These are phyloP conservation scores for Ustilago sp. DNA, from an alignment of 1,284 basidiomycete genomes.

Conservation along the genomic window DNA sequence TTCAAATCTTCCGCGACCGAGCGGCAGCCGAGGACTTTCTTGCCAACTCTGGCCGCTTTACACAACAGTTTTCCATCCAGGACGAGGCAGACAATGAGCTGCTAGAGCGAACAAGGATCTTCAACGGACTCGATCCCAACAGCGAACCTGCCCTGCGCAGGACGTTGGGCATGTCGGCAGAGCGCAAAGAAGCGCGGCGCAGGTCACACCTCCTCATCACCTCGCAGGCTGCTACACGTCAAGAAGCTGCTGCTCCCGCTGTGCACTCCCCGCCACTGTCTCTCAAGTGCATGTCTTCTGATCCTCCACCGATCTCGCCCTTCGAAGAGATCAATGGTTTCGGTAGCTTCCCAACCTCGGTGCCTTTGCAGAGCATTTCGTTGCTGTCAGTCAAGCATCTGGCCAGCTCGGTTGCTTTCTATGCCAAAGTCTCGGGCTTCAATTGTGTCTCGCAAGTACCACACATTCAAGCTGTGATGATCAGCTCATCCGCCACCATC, in stretches of 20 bases:
- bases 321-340: constrained; percentile 29
- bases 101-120: constrained; percentile 38
- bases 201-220: constrained; percentile 27
- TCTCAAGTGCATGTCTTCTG: constrained; percentile 9
- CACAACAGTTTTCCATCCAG: neutral
- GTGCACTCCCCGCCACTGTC: constrained; percentile 25
- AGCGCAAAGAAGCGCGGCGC: constrained; percentile 40
- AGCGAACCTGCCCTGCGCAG: constrained; percentile 30
- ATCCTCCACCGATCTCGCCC: constrained; percentile 12
- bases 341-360: constrained; percentile 7
- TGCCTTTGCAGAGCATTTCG: constrained; percentile 22
- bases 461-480: constrained; percentile 39
- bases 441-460: constrained; percentile 26
- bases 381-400: constrained; percentile 41
- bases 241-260: constrained; percentile 1
- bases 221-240: constrained; percentile 11
- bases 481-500: constrained; percentile 21
- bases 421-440: constrained; percentile 38
- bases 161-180: constrained; percentile 18
- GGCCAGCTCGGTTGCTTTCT: constrained; percentile 32
- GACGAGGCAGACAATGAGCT: constrained; percentile 40
- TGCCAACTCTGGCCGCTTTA: constrained; percentile 16
- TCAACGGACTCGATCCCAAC: constrained; percentile 31
- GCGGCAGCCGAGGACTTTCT: constrained; percentile 39
- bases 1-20: constrained; percentile 37